Conservation (phyloP, 768 basidiomycete genomes). For the Leucosporidium scottii region DNA sequence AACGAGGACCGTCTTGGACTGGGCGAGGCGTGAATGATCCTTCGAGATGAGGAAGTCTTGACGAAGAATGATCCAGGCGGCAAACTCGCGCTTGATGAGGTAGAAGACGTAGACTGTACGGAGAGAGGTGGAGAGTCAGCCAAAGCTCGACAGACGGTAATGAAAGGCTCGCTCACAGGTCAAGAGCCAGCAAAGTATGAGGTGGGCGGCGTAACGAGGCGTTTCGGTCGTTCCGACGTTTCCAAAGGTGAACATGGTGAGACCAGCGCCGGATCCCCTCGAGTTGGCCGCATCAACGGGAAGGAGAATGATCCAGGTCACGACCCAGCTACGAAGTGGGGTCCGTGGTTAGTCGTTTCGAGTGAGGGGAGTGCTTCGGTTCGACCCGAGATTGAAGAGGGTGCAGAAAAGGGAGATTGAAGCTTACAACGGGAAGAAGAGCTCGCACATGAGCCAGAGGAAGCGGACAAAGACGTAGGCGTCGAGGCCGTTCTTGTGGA, state of each 20-base stretch:
- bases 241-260: slow-evolving; percentile 65
- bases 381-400: background rate
- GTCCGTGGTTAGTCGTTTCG: background rate
- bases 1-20: slow-evolving; percentile 83
- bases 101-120: slow-evolving; percentile 71
- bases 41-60: slow-evolving; percentile 74
- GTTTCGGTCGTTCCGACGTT: slow-evolving; percentile 52
- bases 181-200: slow-evolving; percentile 67
- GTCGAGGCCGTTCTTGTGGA: slow-evolving; percentile 70
- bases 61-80: slow-evolving; percentile 66
- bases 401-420: background rate
- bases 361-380: too few relatives aligned
- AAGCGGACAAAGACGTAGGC: slow-evolving; percentile 92
- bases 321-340: slow-evolving; percentile 45
- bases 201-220: slow-evolving; percentile 65
- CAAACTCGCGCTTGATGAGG: slow-evolving; percentile 73
- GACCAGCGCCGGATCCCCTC: slow-evolving; percentile 48
- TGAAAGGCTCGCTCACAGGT: slow-evolving; percentile 53
- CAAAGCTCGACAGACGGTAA: background rate
- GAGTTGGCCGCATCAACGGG: slow-evolving; percentile 59
- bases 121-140: background rate
- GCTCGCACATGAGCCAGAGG: slow-evolving; percentile 68
- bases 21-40: slow-evolving; percentile 64
- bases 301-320: slow-evolving; percentile 79
- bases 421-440: slow-evolving; percentile 75